Evolutionary conservation across 768 basidiomycete species (phyloP).

Genomic region (Cystobasidium onofrii): DNA sequence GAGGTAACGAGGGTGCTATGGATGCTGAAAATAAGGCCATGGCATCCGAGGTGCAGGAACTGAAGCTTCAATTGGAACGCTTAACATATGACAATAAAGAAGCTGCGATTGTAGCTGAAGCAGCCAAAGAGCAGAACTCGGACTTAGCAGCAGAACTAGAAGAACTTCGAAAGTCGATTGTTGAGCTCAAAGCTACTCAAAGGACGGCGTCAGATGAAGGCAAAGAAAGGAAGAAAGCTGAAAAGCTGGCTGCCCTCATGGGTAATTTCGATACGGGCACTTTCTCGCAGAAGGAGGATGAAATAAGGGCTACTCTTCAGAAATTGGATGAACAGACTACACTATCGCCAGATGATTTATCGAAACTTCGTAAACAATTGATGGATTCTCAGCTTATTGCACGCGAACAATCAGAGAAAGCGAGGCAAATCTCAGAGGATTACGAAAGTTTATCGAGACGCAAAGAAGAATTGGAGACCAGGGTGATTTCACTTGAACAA

Average conservation of each 20-base stretch:
- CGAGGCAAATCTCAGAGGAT: conserved; percentile 85
- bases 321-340: conserved; percentile 65
- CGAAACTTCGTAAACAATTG: conserved; percentile 74
- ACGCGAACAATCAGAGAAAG: conserved; percentile 78
- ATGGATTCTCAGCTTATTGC: conserved; percentile 77
- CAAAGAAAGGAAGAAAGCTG: conserved; percentile 97
- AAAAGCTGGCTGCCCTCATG: conserved; percentile 99
- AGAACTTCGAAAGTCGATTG: conserved; percentile 63
- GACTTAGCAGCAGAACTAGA: conserved; percentile 82
- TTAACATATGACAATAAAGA: conserved; percentile 96
- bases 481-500: conserved; percentile 69
- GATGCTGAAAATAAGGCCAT: conserved; percentile 78
- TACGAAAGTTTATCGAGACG: conserved; percentile 72
- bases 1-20: conserved; percentile 52
- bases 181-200: conserved; percentile 69
- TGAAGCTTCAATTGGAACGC: conserved; percentile 81
- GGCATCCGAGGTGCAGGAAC: conserved; percentile 84
- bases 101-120: conserved; percentile 80
- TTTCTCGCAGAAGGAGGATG: conserved; percentile 91
- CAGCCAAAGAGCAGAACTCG: conserved; percentile 84
- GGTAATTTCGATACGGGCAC: conserved; percentile 94
- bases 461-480: conserved; percentile 75
- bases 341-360: conserved; percentile 67
- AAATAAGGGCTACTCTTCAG: conserved; percentile 69
- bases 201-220: conserved; percentile 83